Evolutionary conservation across 2,329 filamentous ascomycete genomes (phyloP).

Genomic region (Trichoderma afroharzianum): DNA sequence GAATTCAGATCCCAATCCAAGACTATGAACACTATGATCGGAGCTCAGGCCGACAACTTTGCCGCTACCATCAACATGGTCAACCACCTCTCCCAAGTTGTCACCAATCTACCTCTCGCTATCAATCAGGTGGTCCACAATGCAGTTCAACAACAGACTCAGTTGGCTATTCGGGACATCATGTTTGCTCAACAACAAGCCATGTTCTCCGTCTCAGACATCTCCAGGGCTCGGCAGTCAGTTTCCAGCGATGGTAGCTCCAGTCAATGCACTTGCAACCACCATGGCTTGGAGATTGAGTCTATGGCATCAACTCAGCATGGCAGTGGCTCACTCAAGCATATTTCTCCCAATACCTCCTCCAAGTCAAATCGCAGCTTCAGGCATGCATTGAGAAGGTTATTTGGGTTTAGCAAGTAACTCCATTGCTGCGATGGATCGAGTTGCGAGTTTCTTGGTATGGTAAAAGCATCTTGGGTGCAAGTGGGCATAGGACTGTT

Average conservation of each 20-base stretch:
- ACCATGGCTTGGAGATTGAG: neutral
- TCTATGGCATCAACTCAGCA: slow-evolving; percentile 3
- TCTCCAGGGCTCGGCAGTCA: neutral
- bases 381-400: neutral
- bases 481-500: neutral
- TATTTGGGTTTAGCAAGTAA: neutral
- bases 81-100: slow-evolving; percentile 25
- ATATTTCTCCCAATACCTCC: neutral
- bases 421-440: neutral
- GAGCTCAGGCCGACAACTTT: slow-evolving; percentile 26
- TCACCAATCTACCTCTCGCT: slow-evolving; percentile 25
- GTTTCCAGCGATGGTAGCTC: neutral
- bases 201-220: slow-evolving; percentile 12
- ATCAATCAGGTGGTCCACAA: slow-evolving; percentile 27
- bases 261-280: neutral
- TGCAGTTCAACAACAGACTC: slow-evolving; percentile 25
- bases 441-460: neutral
- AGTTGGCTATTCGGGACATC: slow-evolving; percentile 22
- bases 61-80: slow-evolving; percentile 20
- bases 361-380: neutral
- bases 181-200: slow-evolving; percentile 24
- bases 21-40: slow-evolving; percentile 22
- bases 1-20: slow-evolving; percentile 20
- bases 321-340: neutral
- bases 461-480: neutral